A percentile compares a stretch with the other conserved stretches of the same genome.
phyloP scores from a whole-genome alignment of 305 asterid species.

The Salvia sclarea region DNA sequence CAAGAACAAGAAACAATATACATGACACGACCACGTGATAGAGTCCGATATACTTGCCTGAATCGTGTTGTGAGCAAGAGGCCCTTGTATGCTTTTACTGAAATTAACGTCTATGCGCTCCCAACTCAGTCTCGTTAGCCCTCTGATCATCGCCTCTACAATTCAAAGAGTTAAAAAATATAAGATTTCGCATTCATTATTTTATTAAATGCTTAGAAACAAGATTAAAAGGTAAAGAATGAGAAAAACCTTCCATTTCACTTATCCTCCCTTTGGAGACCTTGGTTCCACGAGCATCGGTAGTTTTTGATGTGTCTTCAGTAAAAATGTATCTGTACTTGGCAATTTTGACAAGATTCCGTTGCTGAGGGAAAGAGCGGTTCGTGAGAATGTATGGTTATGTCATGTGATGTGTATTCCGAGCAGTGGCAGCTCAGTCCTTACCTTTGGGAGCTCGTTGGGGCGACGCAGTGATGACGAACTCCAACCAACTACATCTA shows the following conservation, averaged over 20 bases:
- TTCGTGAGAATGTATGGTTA: conserved; percentile 23
- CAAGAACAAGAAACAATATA: not conserved
- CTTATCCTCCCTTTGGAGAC: conserved; percentile 39
- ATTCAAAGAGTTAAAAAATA: not conserved
- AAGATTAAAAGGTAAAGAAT: not conserved
- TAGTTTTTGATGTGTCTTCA: conserved; percentile 42
- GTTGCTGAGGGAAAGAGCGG: conserved; percentile 44
- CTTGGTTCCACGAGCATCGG: conserved; percentile 31
- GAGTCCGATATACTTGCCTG: conserved; percentile 54
- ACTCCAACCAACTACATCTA: conserved; percentile 95
- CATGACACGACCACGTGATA: not conserved
- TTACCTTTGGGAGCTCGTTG: conserved; percentile 82
- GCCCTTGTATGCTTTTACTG: conserved; percentile 66
- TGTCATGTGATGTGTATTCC: not conserved
- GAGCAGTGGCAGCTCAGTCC: not conserved
- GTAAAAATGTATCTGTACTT: conserved; percentile 65
- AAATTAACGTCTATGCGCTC: conserved; percentile 86
- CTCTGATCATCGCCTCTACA: conserved; percentile 78
- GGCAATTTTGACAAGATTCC: conserved; percentile 47
- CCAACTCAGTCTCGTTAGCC: conserved; percentile 69
- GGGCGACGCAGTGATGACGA: conserved; percentile 79
- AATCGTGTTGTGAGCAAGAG: conserved; percentile 82
- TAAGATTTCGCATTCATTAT: not conserved
- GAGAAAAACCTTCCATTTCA: conserved; percentile 66
- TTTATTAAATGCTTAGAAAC: too few species aligned